Evolutionary conservation across 768 basidiomycete genomes (phyloP).

Genomic region (Termitomyces sp.): DNA sequence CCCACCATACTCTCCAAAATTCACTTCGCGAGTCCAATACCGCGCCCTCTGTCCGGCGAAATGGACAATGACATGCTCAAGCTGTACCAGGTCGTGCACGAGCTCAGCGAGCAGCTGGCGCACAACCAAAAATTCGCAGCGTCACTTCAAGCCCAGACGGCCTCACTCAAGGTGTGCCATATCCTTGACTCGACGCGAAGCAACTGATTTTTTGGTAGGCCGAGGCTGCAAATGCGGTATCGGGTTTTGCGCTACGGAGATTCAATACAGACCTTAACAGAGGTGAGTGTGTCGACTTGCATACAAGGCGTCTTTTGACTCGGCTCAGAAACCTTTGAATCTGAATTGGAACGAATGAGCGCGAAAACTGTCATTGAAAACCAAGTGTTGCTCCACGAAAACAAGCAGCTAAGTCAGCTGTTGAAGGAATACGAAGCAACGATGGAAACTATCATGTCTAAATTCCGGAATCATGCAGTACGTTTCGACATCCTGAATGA

Average conservation of each 20-base stretch:
- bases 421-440: slow-evolving; percentile 95
- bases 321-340: slow-evolving; percentile 79
- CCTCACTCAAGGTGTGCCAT: slow-evolving; percentile 65
- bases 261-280: slow-evolving; percentile 87
- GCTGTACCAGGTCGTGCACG: slow-evolving; percentile 77
- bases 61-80: slow-evolving; percentile 74
- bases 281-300: slow-evolving; percentile 42
- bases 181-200: background rate
- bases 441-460: slow-evolving; percentile 94
- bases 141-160: slow-evolving; percentile 67
- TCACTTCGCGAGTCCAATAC: no score
- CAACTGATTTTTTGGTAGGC: slow-evolving; percentile 21
- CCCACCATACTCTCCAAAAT: no score
- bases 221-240: slow-evolving; percentile 69
- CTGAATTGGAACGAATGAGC: slow-evolving; percentile 87
- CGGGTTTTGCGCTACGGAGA: slow-evolving; percentile 77
- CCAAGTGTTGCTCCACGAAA: slow-evolving; percentile 88
- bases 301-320: background rate
- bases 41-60: no score
- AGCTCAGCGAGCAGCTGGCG: slow-evolving; percentile 79
- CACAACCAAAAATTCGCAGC: slow-evolving; percentile 77
- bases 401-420: slow-evolving; percentile 86
- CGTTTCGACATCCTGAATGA: slow-evolving; percentile 7
- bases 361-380: slow-evolving; percentile 93
- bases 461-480: slow-evolving; percentile 81